Percentiles rank a stretch among this genome's conserved stretches.
Conservation (phyloP, 768 basidiomycete genomes). For the Pleurotus pulmonarius region DNA sequence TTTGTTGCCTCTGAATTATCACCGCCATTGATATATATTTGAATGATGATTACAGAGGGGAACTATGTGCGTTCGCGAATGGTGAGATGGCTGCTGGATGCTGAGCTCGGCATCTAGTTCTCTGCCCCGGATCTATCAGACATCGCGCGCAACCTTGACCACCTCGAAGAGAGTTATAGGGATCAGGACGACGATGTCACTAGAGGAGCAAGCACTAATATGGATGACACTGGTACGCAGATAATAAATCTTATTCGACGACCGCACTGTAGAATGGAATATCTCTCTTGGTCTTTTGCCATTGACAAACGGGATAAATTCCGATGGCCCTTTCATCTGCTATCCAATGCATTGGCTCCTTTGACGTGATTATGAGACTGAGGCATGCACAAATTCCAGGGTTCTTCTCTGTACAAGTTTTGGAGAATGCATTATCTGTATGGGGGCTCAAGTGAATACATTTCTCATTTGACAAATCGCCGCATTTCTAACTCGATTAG, state of each 20-base stretch:
- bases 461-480: conserved; percentile 6
- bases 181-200: conserved; percentile 35
- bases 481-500: conserved; percentile 32
- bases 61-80: conserved; percentile 33
- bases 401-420: conserved; percentile 89
- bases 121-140: conserved; percentile 74
- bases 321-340: not conserved
- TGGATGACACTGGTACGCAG: conserved; percentile 82
- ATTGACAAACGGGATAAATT: not conserved
- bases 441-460: conserved; percentile 72
- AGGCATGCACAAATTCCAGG: conserved; percentile 36
- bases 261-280: too few relatives aligned
- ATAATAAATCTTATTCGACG: too few relatives aligned
- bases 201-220: conserved; percentile 60
- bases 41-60: conserved; percentile 27
- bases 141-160: conserved; percentile 67
- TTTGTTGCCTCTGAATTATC: conserved; percentile 11
- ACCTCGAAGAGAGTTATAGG: conserved; percentile 53
- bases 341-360: too few relatives aligned
- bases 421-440: conserved; percentile 79
- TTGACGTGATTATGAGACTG: too few relatives aligned
- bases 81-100: not conserved
- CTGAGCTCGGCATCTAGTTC: conserved; percentile 44
- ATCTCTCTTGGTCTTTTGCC: not conserved
- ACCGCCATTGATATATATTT: conserved; percentile 6